These are phyloP conservation scores for Linum usitatissimum DNA, from an alignment of 345 rosid genomes.

Conservation along the genomic window DNA sequence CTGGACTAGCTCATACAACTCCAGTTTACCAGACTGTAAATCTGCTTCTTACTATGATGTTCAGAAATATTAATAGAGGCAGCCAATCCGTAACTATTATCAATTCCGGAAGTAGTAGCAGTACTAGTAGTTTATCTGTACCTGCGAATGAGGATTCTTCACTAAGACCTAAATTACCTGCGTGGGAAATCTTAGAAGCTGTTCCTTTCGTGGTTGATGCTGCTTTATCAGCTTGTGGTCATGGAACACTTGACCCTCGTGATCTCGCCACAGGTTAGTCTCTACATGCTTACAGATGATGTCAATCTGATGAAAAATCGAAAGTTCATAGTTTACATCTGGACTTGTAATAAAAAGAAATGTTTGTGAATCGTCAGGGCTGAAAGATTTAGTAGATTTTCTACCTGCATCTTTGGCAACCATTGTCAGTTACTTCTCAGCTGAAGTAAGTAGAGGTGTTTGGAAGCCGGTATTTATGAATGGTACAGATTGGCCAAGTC, in stretches of 20 bases:
- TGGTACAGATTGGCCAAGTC: constrained; percentile 76
- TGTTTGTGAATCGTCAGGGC: constrained; percentile 30
- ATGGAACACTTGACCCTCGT: constrained; percentile 55
- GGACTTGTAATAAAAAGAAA: neutral
- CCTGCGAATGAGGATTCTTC: constrained; percentile 29
- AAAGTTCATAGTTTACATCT: constrained; percentile 1
- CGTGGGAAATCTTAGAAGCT: constrained; percentile 68
- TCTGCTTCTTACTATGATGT: constrained; percentile 45
- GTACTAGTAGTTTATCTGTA: constrained; percentile 21
- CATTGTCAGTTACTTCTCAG: constrained; percentile 48
- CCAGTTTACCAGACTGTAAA: constrained; percentile 54
- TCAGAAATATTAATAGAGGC: constrained; percentile 34
- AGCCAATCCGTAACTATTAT: constrained; percentile 31
- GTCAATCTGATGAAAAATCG: neutral
- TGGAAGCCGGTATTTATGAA: constrained; percentile 65
- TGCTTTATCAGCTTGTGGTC: constrained; percentile 56
- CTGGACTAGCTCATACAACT: constrained; percentile 33
- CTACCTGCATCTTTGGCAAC: constrained; percentile 51
- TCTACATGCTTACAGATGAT: no score
- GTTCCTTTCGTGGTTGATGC: constrained; percentile 52
- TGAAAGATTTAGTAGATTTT: constrained; percentile 54
- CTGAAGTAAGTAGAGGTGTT: constrained; percentile 51
- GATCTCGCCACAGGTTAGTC: constrained; percentile 47
- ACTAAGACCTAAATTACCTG: constrained; percentile 45
- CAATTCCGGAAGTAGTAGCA: constrained; percentile 24